Evolutionary conservation across 495 filamentous ascomycete species (phyloP).

Genomic region (Penicillium diatomitis): DNA sequence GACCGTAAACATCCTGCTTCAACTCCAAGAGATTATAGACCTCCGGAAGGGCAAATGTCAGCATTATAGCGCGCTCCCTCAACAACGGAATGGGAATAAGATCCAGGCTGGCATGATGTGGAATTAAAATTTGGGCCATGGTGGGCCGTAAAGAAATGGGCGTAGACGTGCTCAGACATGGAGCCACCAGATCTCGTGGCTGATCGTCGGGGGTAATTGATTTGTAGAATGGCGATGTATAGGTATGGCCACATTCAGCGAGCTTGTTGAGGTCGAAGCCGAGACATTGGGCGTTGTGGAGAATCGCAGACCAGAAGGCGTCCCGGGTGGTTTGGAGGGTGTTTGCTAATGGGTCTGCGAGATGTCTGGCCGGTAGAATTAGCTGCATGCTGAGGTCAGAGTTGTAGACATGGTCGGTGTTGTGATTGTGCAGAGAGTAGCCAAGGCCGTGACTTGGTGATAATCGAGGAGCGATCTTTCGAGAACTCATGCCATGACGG

Average conservation of each 20-base stretch:
- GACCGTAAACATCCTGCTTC: not conserved
- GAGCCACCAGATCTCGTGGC: not conserved
- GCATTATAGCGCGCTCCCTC: constrained; percentile 24
- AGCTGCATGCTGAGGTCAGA: no score
- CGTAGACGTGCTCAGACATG: constrained; percentile 10
- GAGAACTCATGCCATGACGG: no score
- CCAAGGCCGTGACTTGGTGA: no score
- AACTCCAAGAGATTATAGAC: not conserved
- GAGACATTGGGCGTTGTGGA: constrained; percentile 24
- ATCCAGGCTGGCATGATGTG: constrained; percentile 36
- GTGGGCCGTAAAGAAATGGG: constrained; percentile 35
- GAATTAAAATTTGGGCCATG: constrained; percentile 34
- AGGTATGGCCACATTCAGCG: not conserved
- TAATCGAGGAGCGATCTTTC: no score
- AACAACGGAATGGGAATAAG: constrained; percentile 34
- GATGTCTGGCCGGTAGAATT: not conserved
- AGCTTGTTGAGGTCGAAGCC: not conserved
- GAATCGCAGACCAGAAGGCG: constrained; percentile 13
- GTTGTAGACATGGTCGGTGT: no score
- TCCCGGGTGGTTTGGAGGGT: constrained; percentile 6
- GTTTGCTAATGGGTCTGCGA: constrained; percentile 2
- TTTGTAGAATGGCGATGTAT: not conserved
- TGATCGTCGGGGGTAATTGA: not conserved
- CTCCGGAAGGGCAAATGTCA: not conserved
- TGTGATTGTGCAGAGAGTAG: no score